These are phyloP conservation scores for Populus davidiana DNA, from an alignment of 345 rosid genomes.

Conservation along the genomic window DNA sequence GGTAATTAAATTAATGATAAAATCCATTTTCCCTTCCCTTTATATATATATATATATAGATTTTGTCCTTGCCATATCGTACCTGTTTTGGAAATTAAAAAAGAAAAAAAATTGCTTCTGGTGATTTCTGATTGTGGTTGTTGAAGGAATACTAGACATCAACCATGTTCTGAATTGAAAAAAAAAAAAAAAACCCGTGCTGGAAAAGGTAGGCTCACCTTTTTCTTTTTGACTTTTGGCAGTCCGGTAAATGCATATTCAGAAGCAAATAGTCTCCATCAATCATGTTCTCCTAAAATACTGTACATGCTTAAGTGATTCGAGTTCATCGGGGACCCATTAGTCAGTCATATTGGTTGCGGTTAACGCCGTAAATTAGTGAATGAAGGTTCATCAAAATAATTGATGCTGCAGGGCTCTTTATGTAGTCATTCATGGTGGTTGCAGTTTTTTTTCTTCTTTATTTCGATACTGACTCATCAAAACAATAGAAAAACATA, in stretches of 20 bases:
- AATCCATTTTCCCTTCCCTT: too few species aligned
- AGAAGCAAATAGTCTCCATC: not conserved
- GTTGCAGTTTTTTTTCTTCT: too few species aligned
- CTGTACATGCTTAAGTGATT: not conserved
- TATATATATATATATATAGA: too few species aligned
- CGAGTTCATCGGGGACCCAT: not conserved
- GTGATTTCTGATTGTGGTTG: constrained; percentile 14
- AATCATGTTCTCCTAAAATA: not conserved
- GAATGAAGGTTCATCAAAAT: too few species aligned
- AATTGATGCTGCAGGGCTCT: too few species aligned
- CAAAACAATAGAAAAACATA: too few species aligned
- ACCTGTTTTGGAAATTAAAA: not conserved
- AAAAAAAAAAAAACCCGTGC: not conserved
- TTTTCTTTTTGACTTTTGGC: not conserved
- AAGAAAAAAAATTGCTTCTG: not conserved
- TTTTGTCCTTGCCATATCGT: not conserved
- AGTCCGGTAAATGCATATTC: not conserved
- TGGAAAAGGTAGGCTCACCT: not conserved
- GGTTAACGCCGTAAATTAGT: not conserved
- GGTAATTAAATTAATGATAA: not conserved
- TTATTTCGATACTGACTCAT: too few species aligned
- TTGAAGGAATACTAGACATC: constrained; percentile 26
- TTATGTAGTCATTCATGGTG: too few species aligned
- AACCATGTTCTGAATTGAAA: constrained; percentile 7
- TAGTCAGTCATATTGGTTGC: not conserved